Conservation (phyloP, 345 rosid species). For the Eucalyptus pumila region DNA sequence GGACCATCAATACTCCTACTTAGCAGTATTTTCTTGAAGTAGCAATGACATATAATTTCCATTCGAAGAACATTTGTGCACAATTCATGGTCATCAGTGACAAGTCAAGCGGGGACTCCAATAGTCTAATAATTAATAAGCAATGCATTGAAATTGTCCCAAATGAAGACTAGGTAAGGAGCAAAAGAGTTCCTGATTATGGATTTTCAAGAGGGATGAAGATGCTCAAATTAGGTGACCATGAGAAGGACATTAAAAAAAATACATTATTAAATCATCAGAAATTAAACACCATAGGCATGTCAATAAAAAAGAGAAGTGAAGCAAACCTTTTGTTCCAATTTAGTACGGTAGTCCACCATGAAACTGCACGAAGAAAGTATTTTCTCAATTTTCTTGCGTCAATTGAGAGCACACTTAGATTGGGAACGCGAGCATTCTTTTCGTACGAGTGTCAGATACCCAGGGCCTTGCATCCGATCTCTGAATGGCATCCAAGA, state of each 20-base stretch:
- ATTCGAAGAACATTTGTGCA: background rate
- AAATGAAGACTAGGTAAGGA: background rate
- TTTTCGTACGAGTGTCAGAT: slow-evolving; percentile 12
- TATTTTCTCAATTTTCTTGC: slow-evolving; percentile 5
- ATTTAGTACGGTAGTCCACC: slow-evolving; percentile 24
- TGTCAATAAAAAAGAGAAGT: background rate
- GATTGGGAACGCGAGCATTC: slow-evolving; percentile 17
- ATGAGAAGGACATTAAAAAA: background rate
- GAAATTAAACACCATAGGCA: background rate
- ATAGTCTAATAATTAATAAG: background rate
- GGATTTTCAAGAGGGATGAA: background rate
- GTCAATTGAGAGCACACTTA: slow-evolving; percentile 11
- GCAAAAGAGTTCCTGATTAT: background rate
- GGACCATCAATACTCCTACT: background rate
- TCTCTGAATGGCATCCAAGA: slow-evolving; percentile 29
- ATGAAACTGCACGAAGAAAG: slow-evolving; percentile 6
- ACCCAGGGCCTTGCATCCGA: slow-evolving; percentile 24
- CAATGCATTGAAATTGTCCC: background rate
- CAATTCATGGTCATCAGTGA: background rate
- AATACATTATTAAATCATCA: background rate
- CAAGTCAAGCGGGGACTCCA: background rate
- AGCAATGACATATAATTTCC: background rate
- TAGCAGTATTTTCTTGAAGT: background rate
- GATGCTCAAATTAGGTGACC: background rate
- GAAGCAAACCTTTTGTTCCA: slow-evolving; percentile 13